Evolutionary conservation across 73 alveolate species (phyloP).

Genomic region (Breviolum minutum): DNA sequence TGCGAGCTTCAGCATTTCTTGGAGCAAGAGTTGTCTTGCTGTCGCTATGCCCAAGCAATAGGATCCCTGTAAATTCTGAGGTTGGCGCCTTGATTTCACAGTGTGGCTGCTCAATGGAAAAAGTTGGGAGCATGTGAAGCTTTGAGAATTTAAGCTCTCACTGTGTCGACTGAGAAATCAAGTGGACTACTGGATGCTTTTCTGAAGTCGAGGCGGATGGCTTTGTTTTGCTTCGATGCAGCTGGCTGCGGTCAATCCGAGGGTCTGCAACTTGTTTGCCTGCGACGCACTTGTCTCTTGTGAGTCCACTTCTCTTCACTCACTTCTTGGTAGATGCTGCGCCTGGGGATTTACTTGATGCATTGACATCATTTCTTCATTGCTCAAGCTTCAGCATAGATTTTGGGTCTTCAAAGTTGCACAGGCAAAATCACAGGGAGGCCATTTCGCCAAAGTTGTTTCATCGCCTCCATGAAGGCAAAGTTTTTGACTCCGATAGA

Average conservation of each 20-base stretch:
- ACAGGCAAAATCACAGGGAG: too few species aligned
- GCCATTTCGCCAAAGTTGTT: too few species aligned
- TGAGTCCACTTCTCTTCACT: too few species aligned
- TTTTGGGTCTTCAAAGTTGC: too few species aligned
- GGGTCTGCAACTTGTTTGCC: conserved; percentile 6
- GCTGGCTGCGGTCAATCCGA: conserved; percentile 74
- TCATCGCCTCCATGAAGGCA: too few species aligned
- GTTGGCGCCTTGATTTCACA: conserved; percentile 64
- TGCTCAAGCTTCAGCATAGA: too few species aligned
- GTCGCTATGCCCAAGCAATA: background rate
- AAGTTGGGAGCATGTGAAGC: background rate
- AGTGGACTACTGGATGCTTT: background rate
- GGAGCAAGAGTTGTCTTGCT: background rate
- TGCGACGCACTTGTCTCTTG: too few species aligned
- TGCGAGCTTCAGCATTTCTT: background rate
- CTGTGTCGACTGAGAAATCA: too few species aligned
- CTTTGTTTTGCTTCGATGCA: conserved; percentile 63
- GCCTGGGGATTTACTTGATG: too few species aligned
- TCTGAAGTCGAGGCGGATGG: conserved; percentile 20
- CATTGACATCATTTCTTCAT: too few species aligned
- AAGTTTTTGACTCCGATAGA: too few species aligned
- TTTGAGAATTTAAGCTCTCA: background rate
- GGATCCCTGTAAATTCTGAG: background rate
- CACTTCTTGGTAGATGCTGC: too few species aligned
- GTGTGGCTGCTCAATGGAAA: background rate